phyloP scores from a whole-genome alignment of 306 rosid species.

The Vachellia pachyceras region DNA sequence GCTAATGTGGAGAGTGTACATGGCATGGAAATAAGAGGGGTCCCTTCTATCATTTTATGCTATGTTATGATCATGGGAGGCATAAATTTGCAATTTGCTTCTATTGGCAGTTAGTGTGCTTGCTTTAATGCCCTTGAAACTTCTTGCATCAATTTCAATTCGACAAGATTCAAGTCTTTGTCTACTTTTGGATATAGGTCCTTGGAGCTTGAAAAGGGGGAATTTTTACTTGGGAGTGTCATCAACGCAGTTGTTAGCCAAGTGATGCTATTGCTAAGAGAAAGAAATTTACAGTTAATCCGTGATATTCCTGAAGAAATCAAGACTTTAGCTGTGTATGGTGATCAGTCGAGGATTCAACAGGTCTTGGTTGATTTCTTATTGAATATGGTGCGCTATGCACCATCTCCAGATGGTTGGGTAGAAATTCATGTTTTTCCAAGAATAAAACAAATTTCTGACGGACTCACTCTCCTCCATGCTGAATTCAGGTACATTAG shows the following conservation, averaged over 20 bases:
- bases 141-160: conserved; percentile 27
- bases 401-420: conserved; percentile 96
- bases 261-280: conserved; percentile 88
- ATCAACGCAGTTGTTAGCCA: conserved; percentile 98
- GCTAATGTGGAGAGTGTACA: no score
- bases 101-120: conserved; percentile 21
- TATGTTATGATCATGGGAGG: conserved; percentile 23
- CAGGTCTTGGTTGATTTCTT: conserved; percentile 94
- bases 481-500: conserved; percentile 83
- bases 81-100: conserved; percentile 16
- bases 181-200: conserved; percentile 59
- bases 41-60: no score
- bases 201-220: conserved; percentile 87
- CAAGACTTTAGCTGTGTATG: conserved; percentile 86
- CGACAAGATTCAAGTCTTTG: conserved; percentile 31
- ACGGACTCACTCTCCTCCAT: conserved; percentile 62
- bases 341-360: conserved; percentile 92
- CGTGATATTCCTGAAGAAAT: conserved; percentile 99
- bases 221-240: conserved; percentile 86
- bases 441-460: conserved; percentile 69
- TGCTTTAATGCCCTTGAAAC: conserved; percentile 32
- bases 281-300: conserved; percentile 85
- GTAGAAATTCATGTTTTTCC: conserved; percentile 90
- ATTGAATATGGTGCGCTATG: conserved; percentile 85
- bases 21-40: no score